phyloP scores from a whole-genome alignment of 139 green algal genomes.

The Chlamydomonas applanata region DNA sequence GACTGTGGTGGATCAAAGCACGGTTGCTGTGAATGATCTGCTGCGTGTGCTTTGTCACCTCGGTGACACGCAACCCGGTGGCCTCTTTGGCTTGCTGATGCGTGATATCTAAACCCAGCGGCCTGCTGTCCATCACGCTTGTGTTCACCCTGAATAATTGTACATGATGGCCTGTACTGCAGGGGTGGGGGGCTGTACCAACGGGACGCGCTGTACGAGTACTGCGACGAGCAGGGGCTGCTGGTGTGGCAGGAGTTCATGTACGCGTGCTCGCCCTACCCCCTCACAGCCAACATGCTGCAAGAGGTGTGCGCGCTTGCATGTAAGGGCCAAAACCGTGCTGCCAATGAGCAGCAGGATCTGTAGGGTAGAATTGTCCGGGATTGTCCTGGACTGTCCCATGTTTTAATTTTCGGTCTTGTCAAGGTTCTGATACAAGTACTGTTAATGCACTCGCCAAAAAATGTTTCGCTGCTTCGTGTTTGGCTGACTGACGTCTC shows the following conservation, averaged over 20 bases:
- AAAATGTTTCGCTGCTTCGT: too few relatives aligned
- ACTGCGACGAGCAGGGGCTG: conserved; percentile 62
- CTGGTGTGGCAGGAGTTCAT: conserved; percentile 76
- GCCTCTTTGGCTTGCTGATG: too few relatives aligned
- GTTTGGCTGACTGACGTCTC: too few relatives aligned
- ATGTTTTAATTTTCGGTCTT: neutral
- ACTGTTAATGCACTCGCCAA: too few relatives aligned
- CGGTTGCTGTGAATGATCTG: too few relatives aligned
- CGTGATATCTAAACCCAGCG: too few relatives aligned
- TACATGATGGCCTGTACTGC: too few relatives aligned
- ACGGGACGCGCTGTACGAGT: conserved; percentile 67
- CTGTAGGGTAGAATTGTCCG: neutral
- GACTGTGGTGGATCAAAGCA: neutral
- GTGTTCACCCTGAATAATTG: too few relatives aligned
- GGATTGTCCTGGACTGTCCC: neutral
- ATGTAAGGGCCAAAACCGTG: neutral
- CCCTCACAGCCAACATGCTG: conserved; percentile 9
- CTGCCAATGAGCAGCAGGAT: neutral
- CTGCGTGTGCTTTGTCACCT: too few relatives aligned
- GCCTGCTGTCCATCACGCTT: too few relatives aligned
- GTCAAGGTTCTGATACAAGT: too few relatives aligned
- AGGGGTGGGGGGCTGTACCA: conserved; percentile 56
- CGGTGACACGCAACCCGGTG: too few relatives aligned
- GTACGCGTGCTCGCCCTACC: conserved; percentile 58
- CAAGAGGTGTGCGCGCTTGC: conserved; percentile 19